A percentile compares a stretch with the other conserved stretches of the same genome.
These are phyloP conservation scores for Yueomyces sinensis DNA, from an alignment of 805 yeast genomes.

Conservation along the genomic window DNA sequence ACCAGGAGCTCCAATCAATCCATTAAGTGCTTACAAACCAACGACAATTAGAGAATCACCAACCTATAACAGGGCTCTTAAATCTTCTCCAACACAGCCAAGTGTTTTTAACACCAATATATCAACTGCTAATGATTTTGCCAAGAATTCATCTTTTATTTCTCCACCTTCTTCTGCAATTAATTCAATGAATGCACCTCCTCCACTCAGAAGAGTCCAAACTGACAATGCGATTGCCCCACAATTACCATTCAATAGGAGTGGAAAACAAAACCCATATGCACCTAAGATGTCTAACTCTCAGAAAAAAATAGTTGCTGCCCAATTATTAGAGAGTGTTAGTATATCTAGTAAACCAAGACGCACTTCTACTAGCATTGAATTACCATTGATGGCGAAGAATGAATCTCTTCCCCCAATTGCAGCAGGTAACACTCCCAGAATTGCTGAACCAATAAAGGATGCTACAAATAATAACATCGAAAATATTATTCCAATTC, in stretches of 20 bases:
- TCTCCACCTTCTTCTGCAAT: no score
- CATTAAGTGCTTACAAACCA: no score
- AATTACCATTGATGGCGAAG: no score
- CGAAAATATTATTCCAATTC: neutral
- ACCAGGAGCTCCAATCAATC: neutral
- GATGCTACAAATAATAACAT: neutral
- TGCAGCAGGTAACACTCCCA: neutral
- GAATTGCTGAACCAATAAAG: neutral
- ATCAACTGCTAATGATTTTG: no score
- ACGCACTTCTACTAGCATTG: no score
- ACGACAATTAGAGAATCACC: no score
- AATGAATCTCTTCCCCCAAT: no score
- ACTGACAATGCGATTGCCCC: constrained; percentile 1
- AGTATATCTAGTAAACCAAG: neutral
- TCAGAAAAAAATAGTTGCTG: neutral
- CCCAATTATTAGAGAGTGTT: neutral
- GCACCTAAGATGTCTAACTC: neutral
- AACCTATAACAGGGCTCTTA: neutral
- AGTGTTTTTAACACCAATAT: neutral
- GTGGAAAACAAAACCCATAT: neutral
- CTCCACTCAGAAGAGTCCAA: neutral
- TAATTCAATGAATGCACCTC: no score
- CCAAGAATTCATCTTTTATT: no score
- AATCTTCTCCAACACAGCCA: neutral
- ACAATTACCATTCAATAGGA: neutral